Percentiles rank a stretch among this genome's conserved stretches.
These are phyloP conservation scores for Crepidotus variabilis DNA, from an alignment of 768 basidiomycete genomes.

Conservation along the genomic window DNA sequence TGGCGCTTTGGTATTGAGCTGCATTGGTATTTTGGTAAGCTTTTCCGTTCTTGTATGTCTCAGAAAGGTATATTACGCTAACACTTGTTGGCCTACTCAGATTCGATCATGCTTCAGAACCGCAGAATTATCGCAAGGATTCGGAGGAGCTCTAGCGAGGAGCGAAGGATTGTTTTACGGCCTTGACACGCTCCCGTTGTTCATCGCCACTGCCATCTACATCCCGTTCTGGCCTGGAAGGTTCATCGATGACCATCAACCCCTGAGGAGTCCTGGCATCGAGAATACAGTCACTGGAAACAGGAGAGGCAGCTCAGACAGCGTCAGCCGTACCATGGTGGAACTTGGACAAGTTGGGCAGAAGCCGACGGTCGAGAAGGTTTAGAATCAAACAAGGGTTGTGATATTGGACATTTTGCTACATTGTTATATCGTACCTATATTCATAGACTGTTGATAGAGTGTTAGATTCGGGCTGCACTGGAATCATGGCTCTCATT, in stretches of 20 bases:
- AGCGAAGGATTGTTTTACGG: conserved; percentile 63
- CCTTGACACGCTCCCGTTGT: conserved; percentile 61
- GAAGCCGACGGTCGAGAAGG: not conserved
- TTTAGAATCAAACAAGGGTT: not conserved
- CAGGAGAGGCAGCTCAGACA: not conserved
- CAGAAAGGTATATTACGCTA: not conserved
- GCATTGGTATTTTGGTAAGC: conserved; percentile 59
- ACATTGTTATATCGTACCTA: not conserved
- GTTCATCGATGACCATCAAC: conserved; percentile 49
- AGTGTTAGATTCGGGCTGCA: too few relatives aligned
- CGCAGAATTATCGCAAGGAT: conserved; percentile 64
- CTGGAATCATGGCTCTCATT: too few relatives aligned
- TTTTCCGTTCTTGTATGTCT: not conserved
- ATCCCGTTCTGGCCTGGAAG: conserved; percentile 63
- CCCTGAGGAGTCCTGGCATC: conserved; percentile 13
- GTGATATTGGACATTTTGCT: conserved; percentile 1
- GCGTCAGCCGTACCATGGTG: not conserved
- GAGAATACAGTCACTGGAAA: not conserved
- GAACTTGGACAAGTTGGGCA: not conserved
- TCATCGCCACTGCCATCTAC: conserved; percentile 55
- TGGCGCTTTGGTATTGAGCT: conserved; percentile 47
- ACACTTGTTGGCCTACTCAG: conserved; percentile 23
- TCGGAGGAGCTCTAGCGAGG: conserved; percentile 48
- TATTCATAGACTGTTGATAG: not conserved
- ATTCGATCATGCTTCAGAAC: conserved; percentile 62